Conservation (phyloP, 441 rosid species). For the Sinapis alba region DNA sequence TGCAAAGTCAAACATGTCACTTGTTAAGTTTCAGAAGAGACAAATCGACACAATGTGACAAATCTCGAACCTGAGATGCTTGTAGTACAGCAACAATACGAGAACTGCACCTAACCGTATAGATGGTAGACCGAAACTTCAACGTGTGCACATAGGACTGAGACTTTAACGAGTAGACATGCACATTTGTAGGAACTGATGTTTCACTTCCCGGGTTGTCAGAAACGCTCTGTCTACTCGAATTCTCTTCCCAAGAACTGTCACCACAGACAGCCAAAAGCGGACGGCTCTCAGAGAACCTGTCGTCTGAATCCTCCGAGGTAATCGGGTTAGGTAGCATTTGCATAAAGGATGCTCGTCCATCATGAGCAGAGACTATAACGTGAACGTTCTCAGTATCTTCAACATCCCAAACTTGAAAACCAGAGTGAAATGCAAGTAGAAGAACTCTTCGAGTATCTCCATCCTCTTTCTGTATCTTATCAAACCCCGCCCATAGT, state of each 20-base stretch:
- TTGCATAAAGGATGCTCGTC: slow-evolving; percentile 81
- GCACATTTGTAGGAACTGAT: slow-evolving; percentile 55
- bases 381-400: slow-evolving; percentile 78
- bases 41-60: neutral
- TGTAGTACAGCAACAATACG: slow-evolving; percentile 86
- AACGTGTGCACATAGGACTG: slow-evolving; percentile 70
- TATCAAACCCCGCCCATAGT: slow-evolving; percentile 96
- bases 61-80: slow-evolving; percentile 64
- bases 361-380: slow-evolving; percentile 78
- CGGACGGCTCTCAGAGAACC: slow-evolving; percentile 62
- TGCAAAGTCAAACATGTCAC: slow-evolving; percentile 45
- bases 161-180: slow-evolving; percentile 77
- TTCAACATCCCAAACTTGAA: slow-evolving; percentile 97
- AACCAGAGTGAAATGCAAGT: slow-evolving; percentile 83
- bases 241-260: slow-evolving; percentile 51
- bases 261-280: slow-evolving; percentile 75
- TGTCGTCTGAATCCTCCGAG: slow-evolving; percentile 48
- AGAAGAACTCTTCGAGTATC: slow-evolving; percentile 64
- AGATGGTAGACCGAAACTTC: slow-evolving; percentile 72
- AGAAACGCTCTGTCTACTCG: slow-evolving; percentile 40
- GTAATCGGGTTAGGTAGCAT: slow-evolving; percentile 64
- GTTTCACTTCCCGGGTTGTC: slow-evolving; percentile 47
- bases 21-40: too few relatives aligned
- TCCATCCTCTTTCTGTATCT: slow-evolving; percentile 61
- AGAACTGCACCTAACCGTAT: slow-evolving; percentile 86